Base-by-base conservation (phyloP, 495 filamentous ascomycete genomes). In the Pseudoneurospora amorphoporcata region DNA sequence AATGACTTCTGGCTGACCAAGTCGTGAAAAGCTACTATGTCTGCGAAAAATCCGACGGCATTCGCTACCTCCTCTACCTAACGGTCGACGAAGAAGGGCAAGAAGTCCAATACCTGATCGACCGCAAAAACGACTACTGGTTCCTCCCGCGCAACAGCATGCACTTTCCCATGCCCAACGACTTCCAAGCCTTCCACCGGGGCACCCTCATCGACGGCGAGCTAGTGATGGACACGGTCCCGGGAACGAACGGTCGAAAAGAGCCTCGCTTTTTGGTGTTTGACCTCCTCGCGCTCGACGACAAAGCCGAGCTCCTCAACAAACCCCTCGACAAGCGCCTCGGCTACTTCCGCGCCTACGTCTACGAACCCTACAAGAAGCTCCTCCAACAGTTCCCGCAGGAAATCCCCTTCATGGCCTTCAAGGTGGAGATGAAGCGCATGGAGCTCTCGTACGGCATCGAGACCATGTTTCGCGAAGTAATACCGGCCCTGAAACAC, bases 31-130 rank as follows among this genome's bases (percentile, higher is more conserved):
- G 89, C 80, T 99, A 98, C 83, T 98, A 92, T 78, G 92, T 99
- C 75, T 98, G 95, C 84, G 95, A 99, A 82, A 99, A 99, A 82
- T 97, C 95, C 0, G 95, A 99, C 78, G 95, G 95, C 42, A 93
- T 98, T 76, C 90, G 95, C 53, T 98, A 94, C 80, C 87, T 99
- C 29, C 89, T 99, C 79, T 99, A 95, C 85, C 90, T 94, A 74
- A 92, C 92, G 73, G 75, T 74, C 9, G 84, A 84, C 71, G 83
- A 86, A 7, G 86, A 92, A 72, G 87, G 89, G 69, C 84, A 88
- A 73, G 84, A 84, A 74, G 72, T 75, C 7, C 80, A 82, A 72
- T 97, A 96, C 85, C 84, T 99, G 72, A 97, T 99, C 82, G 95
- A 99, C 81, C 93, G 95, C 74, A 95, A 92, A 83, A 98, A 99